phyloP scores from a whole-genome alignment of 192 early-diverging fungal genomes.

The Coemansia sp. region DNA sequence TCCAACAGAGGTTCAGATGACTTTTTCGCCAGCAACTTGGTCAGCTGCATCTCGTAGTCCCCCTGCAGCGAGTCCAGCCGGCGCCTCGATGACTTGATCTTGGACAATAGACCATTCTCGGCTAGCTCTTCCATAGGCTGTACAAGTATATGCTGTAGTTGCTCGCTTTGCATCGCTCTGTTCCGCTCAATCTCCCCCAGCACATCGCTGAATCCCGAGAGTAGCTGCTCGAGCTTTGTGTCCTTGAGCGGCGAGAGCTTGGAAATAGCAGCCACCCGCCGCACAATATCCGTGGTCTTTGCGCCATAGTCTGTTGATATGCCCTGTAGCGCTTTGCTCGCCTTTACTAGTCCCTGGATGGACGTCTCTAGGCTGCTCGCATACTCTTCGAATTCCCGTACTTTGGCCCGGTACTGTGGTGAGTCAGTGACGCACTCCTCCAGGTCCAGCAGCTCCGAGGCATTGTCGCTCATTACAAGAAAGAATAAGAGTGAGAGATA shows the following conservation, averaged over 20 bases:
- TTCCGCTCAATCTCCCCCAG: conserved; percentile 50
- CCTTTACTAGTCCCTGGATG: conserved; percentile 37
- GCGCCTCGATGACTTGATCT: conserved; percentile 13
- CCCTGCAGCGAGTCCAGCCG: conserved; percentile 31
- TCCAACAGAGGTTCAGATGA: conserved; percentile 35
- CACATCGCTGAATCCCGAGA: conserved; percentile 21
- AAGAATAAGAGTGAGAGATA: background rate
- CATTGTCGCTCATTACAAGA: conserved; percentile 15
- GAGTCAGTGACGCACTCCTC: conserved; percentile 45
- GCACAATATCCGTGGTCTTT: conserved; percentile 19
- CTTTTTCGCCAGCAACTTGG: conserved; percentile 31
- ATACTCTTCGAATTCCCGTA: conserved; percentile 47
- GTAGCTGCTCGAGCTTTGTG: conserved; percentile 18
- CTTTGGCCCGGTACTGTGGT: conserved; percentile 37
- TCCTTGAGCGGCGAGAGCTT: conserved; percentile 31
- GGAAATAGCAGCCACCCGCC: conserved; percentile 17
- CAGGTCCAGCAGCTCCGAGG: conserved; percentile 30
- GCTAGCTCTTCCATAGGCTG: conserved; percentile 68
- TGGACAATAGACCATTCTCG: conserved; percentile 53
- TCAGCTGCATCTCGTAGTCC: conserved; percentile 50
- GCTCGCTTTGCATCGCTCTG: conserved; percentile 53
- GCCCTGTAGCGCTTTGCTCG: conserved; percentile 31
- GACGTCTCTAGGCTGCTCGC: conserved; percentile 30
- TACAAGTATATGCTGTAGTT: conserved; percentile 71
- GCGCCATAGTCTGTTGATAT: conserved; percentile 27